These are phyloP conservation scores for Colletotrichum sp. DNA, from an alignment of 2,329 filamentous ascomycete species.

Conservation along the genomic window DNA sequence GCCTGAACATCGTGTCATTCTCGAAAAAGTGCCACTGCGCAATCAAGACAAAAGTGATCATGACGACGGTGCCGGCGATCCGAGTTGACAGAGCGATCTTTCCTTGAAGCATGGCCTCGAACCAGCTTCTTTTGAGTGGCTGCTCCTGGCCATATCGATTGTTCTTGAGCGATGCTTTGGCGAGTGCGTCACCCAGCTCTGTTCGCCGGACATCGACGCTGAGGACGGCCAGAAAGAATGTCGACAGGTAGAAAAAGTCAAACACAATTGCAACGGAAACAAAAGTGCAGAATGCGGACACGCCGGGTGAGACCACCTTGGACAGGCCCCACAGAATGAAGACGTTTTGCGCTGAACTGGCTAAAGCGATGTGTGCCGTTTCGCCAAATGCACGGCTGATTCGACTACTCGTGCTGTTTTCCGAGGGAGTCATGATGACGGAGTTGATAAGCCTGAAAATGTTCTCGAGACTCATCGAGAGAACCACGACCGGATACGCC, in stretches of 20 bases:
- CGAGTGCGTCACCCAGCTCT: conserved; percentile 76
- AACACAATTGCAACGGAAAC: conserved; percentile 76
- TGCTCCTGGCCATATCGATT: conserved; percentile 32
- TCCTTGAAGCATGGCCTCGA: conserved; percentile 66
- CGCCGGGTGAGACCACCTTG: conserved; percentile 69
- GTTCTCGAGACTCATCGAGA: conserved; percentile 79
- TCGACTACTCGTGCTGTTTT: conserved; percentile 70
- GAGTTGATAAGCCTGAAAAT: conserved; percentile 80
- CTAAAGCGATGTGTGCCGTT: conserved; percentile 72
- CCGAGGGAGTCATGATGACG: conserved; percentile 73
- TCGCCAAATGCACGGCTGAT: conserved; percentile 78
- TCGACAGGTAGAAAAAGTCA: conserved; percentile 79
- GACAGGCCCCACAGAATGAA: conserved; percentile 70
- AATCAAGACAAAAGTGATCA: conserved; percentile 73
- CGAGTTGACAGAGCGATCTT: conserved; percentile 72
- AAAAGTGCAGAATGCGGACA: conserved; percentile 78
- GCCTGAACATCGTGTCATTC: conserved; percentile 49
- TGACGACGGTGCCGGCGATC: conserved; percentile 75
- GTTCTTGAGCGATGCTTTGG: conserved; percentile 54
- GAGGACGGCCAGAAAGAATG: conserved; percentile 80
- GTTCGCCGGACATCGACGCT: conserved; percentile 80
- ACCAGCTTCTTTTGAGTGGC: conserved; percentile 54
- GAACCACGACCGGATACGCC: conserved; percentile 77
- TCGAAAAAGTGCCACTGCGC: conserved; percentile 82
- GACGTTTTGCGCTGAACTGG: conserved; percentile 72